Conservation (phyloP, 345 rosid genomes). For the Salix viminalis region DNA sequence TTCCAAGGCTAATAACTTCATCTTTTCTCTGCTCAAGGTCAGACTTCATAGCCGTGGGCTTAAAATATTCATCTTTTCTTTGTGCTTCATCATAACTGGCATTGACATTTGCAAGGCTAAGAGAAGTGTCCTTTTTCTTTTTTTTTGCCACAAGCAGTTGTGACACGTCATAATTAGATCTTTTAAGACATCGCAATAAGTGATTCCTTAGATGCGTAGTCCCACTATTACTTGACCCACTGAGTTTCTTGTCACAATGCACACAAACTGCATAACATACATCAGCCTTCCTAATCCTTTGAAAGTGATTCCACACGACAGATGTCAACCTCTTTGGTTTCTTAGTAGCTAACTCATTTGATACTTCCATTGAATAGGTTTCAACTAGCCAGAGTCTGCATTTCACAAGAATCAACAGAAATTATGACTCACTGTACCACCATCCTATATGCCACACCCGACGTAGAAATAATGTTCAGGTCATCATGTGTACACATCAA, state of each 20-base stretch:
- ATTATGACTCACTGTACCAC: not conserved
- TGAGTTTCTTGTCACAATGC: conserved; percentile 85
- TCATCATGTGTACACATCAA: conserved; percentile 1
- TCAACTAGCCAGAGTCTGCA: conserved; percentile 29
- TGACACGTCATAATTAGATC: conserved; percentile 80
- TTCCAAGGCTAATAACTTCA: conserved; percentile 55
- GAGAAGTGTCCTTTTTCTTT: conserved; percentile 65
- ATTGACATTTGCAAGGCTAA: conserved; percentile 46
- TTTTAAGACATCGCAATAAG: conserved; percentile 81
- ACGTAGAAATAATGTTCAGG: not conserved
- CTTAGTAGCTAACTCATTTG: conserved; percentile 53
- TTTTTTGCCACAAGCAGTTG: conserved; percentile 72
- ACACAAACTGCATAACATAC: conserved; percentile 82
- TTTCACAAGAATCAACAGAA: conserved; percentile 9
- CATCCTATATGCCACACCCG: not conserved
- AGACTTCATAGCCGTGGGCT: conserved; percentile 51
- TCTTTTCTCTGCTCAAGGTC: conserved; percentile 73
- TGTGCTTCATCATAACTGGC: conserved; percentile 62
- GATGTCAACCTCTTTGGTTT: conserved; percentile 87
- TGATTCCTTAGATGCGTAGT: conserved; percentile 93
- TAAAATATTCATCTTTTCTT: conserved; percentile 62
- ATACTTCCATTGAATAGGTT: conserved; percentile 63
- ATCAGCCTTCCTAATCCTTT: conserved; percentile 82
- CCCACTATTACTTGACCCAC: conserved; percentile 96
- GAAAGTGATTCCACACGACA: conserved; percentile 92